phyloP scores from a whole-genome alignment of 2,329 filamentous ascomycete species.

The Fusarium domesticum region DNA sequence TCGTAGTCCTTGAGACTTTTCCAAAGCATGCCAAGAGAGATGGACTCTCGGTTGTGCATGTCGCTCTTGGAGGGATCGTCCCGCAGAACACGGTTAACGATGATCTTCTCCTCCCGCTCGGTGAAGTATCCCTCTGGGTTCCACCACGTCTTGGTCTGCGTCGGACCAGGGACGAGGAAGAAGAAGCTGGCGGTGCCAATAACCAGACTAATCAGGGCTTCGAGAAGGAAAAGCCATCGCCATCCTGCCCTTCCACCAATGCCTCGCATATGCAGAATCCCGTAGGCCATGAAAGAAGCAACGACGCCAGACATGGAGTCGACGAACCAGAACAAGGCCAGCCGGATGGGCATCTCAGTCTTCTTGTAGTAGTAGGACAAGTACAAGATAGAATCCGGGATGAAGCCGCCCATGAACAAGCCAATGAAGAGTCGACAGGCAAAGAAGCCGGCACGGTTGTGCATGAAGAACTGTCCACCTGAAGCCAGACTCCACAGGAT shows the following conservation, averaged over 20 bases:
- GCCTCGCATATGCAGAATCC: constrained; percentile 24
- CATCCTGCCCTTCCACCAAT: constrained; percentile 23
- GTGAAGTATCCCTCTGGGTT: constrained; percentile 43
- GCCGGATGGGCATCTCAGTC: constrained; percentile 14
- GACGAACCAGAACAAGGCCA: constrained; percentile 16
- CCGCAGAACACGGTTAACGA: constrained; percentile 54
- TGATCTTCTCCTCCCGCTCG: constrained; percentile 48
- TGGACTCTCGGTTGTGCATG: constrained; percentile 54
- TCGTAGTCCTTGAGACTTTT: constrained; percentile 56
- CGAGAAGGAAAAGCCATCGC: constrained; percentile 45
- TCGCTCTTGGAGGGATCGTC: constrained; percentile 58
- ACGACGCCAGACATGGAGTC: constrained; percentile 15
- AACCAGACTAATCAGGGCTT: constrained; percentile 30
- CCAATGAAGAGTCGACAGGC: constrained; percentile 11
- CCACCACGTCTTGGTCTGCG: constrained; percentile 53
- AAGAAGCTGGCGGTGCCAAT: constrained; percentile 23
- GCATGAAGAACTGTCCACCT: constrained; percentile 34
- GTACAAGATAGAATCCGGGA: neutral
- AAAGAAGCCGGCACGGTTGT: constrained; percentile 32
- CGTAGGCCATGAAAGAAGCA: constrained; percentile 24
- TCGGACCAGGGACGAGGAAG: constrained; percentile 27
- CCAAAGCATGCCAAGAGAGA: constrained; percentile 48
- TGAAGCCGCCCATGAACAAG: constrained; percentile 22
- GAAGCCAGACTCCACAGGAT: constrained; percentile 29
- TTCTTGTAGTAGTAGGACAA: constrained; percentile 40